These are phyloP conservation scores for Ceratobasidium papillatum DNA, from an alignment of 1,284 basidiomycete species.

Conservation along the genomic window DNA sequence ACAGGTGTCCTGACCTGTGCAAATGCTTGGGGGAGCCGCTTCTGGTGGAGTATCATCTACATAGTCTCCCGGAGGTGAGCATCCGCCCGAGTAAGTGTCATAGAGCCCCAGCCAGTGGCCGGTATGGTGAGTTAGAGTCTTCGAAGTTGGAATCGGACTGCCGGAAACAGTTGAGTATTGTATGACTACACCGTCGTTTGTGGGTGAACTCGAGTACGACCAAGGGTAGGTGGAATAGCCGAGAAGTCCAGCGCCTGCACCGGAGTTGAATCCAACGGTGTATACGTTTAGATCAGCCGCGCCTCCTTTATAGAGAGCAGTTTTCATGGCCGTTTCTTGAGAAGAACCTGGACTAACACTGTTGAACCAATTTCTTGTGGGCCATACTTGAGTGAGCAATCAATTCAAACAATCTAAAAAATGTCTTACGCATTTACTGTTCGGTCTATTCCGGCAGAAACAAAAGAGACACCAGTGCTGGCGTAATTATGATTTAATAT, in stretches of 20 bases:
- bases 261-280: conserved; percentile 37
- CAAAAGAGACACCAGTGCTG: conserved; percentile 46
- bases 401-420: background rate
- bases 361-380: conserved; percentile 38
- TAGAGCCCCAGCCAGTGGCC: conserved; percentile 59
- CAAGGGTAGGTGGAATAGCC: conserved; percentile 46
- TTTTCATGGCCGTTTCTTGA: conserved; percentile 63
- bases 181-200: conserved; percentile 48
- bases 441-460: conserved; percentile 45
- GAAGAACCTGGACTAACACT: conserved; percentile 52
- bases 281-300: conserved; percentile 42
- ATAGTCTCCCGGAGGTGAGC: conserved; percentile 50
- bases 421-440: background rate
- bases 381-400: background rate
- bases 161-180: conserved; percentile 49
- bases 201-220: conserved; percentile 38
- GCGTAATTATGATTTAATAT: conserved; percentile 48
- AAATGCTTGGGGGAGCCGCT: conserved; percentile 28
- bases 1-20: conserved; percentile 41
- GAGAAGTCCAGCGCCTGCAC: conserved; percentile 36
- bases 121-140: conserved; percentile 65
- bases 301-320: conserved; percentile 32
- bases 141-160: conserved; percentile 40
- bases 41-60: conserved; percentile 47
- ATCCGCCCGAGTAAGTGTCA: conserved; percentile 68